Evolutionary conservation across 164 flowering plant species (phyloP).

Genomic region (Umbellularia californica): DNA sequence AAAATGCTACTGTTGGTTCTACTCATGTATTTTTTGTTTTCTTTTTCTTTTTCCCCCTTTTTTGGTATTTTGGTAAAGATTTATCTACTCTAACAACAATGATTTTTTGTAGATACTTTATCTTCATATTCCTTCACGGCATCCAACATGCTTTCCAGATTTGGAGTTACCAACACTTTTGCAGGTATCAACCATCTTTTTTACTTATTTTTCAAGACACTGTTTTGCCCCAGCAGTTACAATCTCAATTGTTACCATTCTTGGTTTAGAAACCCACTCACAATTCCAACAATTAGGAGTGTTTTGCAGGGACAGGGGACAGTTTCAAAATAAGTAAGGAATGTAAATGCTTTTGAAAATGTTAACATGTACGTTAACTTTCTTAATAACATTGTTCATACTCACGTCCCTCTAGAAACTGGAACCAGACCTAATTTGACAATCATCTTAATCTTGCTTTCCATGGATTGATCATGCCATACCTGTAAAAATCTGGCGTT

Average conservation of each 20-base stretch:
- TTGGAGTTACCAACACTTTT: slow-evolving; percentile 85
- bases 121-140: slow-evolving; percentile 80
- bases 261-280: neutral
- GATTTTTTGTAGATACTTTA: slow-evolving; percentile 54
- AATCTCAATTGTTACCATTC: neutral
- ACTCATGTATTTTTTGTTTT: neutral
- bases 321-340: too few relatives aligned
- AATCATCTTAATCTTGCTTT: too few relatives aligned
- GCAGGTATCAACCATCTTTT: slow-evolving; percentile 58
- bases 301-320: too few relatives aligned
- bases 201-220: neutral
- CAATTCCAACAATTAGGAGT: neutral
- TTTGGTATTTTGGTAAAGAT: neutral
- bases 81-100: neutral
- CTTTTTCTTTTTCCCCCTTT: neutral
- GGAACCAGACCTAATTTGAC: too few relatives aligned
- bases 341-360: too few relatives aligned
- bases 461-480: too few relatives aligned
- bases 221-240: neutral
- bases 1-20: neutral
- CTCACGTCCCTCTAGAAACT: too few relatives aligned
- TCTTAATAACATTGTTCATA: too few relatives aligned
- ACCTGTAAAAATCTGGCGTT: too few relatives aligned
- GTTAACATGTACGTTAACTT: too few relatives aligned
- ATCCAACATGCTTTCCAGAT: slow-evolving; percentile 81